Percentiles rank a stretch among this genome's conserved stretches.
Conservation (phyloP, 2,329 filamentous ascomycete species). For the Fusarium siculi region DNA sequence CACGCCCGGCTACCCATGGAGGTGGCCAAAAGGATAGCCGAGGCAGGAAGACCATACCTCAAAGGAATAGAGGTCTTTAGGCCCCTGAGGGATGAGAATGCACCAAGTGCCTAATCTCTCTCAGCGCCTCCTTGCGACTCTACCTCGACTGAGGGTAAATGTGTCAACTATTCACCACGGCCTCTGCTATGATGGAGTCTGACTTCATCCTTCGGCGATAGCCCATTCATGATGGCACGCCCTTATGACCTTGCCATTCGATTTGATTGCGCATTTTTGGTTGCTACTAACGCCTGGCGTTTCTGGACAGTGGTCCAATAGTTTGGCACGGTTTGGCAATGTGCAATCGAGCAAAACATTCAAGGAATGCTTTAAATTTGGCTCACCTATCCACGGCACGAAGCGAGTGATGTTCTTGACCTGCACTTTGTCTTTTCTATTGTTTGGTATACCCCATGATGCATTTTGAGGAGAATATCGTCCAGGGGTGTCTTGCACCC, state of each 20-base stretch:
- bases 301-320: constrained; percentile 15
- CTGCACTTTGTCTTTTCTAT: constrained; percentile 17
- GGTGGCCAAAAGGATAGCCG: neutral
- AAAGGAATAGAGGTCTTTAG: neutral
- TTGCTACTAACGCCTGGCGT: constrained; percentile 31
- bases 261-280: constrained; percentile 21
- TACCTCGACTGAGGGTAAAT: neutral
- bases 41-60: neutral
- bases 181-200: constrained; percentile 6
- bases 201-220: constrained; percentile 31
- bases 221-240: constrained; percentile 50
- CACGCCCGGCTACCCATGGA: constrained; percentile 5
- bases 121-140: neutral
- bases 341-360: constrained; percentile 17
- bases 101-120: neutral
- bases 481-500: constrained; percentile 16
- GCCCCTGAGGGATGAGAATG: neutral
- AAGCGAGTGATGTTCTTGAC: constrained; percentile 21
- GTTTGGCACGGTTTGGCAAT: constrained; percentile 8
- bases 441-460: constrained; percentile 42
- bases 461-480: constrained; percentile 36
- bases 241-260: constrained; percentile 45
- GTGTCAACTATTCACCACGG: neutral
- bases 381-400: constrained; percentile 7
- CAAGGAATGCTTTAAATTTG: neutral